Percentiles rank a stretch among this genome's conserved stretches.
phyloP scores from a whole-genome alignment of 2,329 filamentous ascomycete genomes.

The Phoma sp. region DNA sequence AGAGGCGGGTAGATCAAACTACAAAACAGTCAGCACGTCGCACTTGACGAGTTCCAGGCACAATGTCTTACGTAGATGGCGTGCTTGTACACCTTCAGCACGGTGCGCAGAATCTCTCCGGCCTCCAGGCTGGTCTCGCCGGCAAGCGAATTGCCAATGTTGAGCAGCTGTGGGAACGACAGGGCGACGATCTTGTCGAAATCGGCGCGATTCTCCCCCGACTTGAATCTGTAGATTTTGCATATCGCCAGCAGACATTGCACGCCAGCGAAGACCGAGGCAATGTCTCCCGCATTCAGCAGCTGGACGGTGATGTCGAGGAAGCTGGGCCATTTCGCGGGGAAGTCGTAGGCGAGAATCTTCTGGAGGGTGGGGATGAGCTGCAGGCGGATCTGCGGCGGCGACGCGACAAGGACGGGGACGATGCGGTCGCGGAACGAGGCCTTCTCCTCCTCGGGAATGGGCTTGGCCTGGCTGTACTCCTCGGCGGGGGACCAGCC shows the following conservation, averaged over 20 bases:
- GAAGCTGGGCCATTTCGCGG: constrained; percentile 90
- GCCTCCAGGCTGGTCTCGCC: constrained; percentile 92
- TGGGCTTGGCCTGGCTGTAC: constrained; percentile 72
- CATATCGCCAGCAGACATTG: constrained; percentile 95
- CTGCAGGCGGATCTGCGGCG: constrained; percentile 84
- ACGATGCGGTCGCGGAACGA: constrained; percentile 87
- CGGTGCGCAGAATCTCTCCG: constrained; percentile 93
- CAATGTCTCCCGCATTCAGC: constrained; percentile 82
- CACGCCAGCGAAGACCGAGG: constrained; percentile 87
- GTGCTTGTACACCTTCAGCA: constrained; percentile 97
- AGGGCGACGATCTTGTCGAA: constrained; percentile 94
- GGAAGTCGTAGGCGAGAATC: constrained; percentile 95
- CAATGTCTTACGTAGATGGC: constrained; percentile 80
- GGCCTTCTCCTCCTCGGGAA: constrained; percentile 87
- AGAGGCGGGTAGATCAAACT: constrained; percentile 84
- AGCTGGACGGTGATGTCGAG: constrained; percentile 91
- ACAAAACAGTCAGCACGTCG: constrained; percentile 36
- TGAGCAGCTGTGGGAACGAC: constrained; percentile 85
- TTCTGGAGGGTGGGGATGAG: constrained; percentile 94
- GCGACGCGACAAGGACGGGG: constrained; percentile 82
- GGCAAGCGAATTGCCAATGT: constrained; percentile 86
- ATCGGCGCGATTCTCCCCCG: constrained; percentile 78
- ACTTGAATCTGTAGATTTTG: constrained; percentile 93
- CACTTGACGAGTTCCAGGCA: background rate
- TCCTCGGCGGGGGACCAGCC: constrained; percentile 85